phyloP scores from a whole-genome alignment of 2,329 filamentous ascomycete genomes.

The Xylaria sp. region DNA sequence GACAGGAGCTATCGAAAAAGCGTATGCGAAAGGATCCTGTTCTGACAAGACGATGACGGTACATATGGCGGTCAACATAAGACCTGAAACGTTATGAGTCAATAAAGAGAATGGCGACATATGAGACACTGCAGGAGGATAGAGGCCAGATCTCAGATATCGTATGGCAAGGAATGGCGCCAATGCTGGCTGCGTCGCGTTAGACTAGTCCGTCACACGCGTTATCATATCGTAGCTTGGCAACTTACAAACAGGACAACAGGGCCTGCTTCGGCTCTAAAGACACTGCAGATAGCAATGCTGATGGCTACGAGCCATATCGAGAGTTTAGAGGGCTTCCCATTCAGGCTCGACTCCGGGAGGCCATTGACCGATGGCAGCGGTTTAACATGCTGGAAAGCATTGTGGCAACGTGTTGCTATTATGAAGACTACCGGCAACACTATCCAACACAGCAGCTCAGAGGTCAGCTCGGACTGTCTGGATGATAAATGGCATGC shows the following conservation, averaged over 20 bases:
- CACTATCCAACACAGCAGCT: conserved; percentile 49
- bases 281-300: conserved; percentile 39
- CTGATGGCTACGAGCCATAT: conserved; percentile 35
- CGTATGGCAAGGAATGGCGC: conserved; percentile 47
- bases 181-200: conserved; percentile 45
- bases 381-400: neutral
- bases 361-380: conserved; percentile 9
- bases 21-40: conserved; percentile 41
- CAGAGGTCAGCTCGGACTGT: conserved; percentile 47
- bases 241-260: conserved; percentile 33
- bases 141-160: conserved; percentile 33
- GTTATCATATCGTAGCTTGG: neutral
- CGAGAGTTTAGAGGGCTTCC: conserved; percentile 16
- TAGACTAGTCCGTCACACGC: neutral
- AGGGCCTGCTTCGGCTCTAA: conserved; percentile 37
- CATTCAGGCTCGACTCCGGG: neutral
- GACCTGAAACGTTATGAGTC: conserved; percentile 39
- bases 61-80: conserved; percentile 41
- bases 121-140: conserved; percentile 18
- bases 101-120: conserved; percentile 33
- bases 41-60: conserved; percentile 44
- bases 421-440: conserved; percentile 42
- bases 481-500: conserved; percentile 36
- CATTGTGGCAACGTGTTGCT: conserved; percentile 14
- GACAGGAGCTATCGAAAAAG: conserved; percentile 46